A percentile compares a stretch with the other conserved stretches of the same genome.
Evolutionary conservation across 2,329 filamentous ascomycete species (phyloP).

Genomic region (Cadophora sp.): DNA sequence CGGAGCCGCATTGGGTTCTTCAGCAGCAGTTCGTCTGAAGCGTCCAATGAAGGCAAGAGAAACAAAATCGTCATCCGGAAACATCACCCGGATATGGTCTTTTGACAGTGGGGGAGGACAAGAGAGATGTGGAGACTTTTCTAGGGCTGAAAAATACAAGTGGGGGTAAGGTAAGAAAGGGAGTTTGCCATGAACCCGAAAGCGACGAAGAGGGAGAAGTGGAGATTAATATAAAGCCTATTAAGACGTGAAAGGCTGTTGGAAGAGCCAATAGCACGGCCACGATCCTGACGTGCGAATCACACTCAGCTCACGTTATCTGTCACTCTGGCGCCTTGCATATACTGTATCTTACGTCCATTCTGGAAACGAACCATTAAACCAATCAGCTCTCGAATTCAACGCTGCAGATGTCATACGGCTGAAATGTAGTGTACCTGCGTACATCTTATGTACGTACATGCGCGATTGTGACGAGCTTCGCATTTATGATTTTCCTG

Average conservation of each 20-base stretch:
- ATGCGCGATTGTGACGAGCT: constrained; percentile 11
- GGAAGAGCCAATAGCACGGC: neutral
- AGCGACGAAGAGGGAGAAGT: neutral
- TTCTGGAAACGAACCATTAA: neutral
- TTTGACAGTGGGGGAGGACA: neutral
- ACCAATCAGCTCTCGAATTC: neutral
- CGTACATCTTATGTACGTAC: neutral
- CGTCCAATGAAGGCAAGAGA: neutral
- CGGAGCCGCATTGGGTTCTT: neutral
- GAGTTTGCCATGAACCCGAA: neutral
- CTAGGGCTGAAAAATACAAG: constrained; percentile 1
- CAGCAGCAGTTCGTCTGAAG: neutral
- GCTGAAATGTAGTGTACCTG: constrained; percentile 23
- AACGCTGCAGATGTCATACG: constrained; percentile 11
- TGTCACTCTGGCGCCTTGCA: neutral
- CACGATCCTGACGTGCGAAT: neutral
- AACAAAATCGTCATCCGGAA: neutral
- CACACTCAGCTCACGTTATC: constrained; percentile 12
- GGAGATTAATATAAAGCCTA: neutral
- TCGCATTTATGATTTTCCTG: constrained; percentile 22
- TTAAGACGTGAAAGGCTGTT: neutral
- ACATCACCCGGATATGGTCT: neutral
- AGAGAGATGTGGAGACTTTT: neutral
- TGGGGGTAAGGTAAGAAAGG: neutral
- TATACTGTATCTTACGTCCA: neutral